Percentiles rank a stretch among this genome's conserved stretches.
These are phyloP conservation scores for Gaultheria prostrata DNA, from an alignment of 148 eudicot species.

Conservation along the genomic window DNA sequence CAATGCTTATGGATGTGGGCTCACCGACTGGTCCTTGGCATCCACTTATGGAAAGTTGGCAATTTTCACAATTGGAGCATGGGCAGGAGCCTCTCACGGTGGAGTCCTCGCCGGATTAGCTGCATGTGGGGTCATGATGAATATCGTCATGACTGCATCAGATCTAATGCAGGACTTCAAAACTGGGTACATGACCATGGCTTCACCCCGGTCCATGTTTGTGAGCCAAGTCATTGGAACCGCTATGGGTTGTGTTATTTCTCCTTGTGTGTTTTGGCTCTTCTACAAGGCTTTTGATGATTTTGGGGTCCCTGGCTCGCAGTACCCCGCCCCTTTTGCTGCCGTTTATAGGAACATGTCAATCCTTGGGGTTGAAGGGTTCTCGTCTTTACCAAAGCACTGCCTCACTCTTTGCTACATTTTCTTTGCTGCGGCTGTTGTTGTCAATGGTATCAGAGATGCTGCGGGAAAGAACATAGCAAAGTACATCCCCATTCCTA, in stretches of 20 bases:
- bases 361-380: constrained; percentile 52
- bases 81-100: constrained; percentile 69
- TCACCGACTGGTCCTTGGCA: constrained; percentile 85
- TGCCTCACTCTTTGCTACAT: constrained; percentile 44
- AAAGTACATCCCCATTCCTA: constrained; percentile 50
- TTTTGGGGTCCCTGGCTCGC: constrained; percentile 31
- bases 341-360: constrained; percentile 48
- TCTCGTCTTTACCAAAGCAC: constrained; percentile 47
- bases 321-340: constrained; percentile 50
- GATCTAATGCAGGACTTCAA: constrained; percentile 77
- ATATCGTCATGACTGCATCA: constrained; percentile 66
- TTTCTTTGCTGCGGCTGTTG: constrained; percentile 40
- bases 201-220: constrained; percentile 69
- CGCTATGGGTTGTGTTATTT: constrained; percentile 55
- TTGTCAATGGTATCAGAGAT: constrained; percentile 43
- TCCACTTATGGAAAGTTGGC: constrained; percentile 84
- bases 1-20: constrained; percentile 86
- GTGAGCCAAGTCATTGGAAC: constrained; percentile 64
- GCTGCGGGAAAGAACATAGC: constrained; percentile 26
- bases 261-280: constrained; percentile 69
- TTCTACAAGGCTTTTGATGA: constrained; percentile 48
- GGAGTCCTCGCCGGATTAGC: constrained; percentile 78
- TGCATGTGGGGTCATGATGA: constrained; percentile 92
- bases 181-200: constrained; percentile 68
- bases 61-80: constrained; percentile 68